Evolutionary conservation across 768 basidiomycete species (phyloP).

Genomic region (Termitomyces sp.): DNA sequence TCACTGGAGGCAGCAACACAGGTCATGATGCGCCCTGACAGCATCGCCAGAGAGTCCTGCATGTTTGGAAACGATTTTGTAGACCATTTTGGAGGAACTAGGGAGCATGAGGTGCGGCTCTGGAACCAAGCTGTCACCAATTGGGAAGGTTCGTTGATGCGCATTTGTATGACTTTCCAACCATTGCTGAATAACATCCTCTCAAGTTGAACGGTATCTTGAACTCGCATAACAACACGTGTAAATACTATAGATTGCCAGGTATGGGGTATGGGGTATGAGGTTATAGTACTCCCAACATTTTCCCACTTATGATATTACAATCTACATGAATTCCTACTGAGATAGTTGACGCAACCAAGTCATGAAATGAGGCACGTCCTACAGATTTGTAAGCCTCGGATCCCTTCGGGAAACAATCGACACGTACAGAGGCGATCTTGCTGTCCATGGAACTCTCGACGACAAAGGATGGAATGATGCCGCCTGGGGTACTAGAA

Average conservation of each 20-base stretch:
- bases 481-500: constrained; percentile 65
- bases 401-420: not conserved
- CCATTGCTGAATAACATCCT: constrained; percentile 3
- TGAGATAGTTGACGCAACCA: constrained; percentile 46
- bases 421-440: constrained; percentile 49
- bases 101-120: constrained; percentile 81
- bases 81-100: constrained; percentile 93
- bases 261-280: not conserved
- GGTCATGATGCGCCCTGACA: constrained; percentile 71
- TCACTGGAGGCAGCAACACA: constrained; percentile 77
- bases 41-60: constrained; percentile 70
- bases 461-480: constrained; percentile 58
- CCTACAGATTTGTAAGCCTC: constrained; percentile 30
- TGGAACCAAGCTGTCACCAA: constrained; percentile 90
- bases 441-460: constrained; percentile 56
- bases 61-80: constrained; percentile 88
- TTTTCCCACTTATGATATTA: not conserved
- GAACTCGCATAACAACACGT: constrained; percentile 57
- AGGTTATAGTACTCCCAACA: not conserved
- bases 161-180: constrained; percentile 6
- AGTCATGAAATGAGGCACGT: constrained; percentile 66
- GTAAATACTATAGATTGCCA: not conserved
- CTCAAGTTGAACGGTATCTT: constrained; percentile 76
- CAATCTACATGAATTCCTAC: not conserved
- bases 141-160: constrained; percentile 78